Conservation (phyloP, 225 moss, liverwort and hornwort species). For the Polytrichum commune region DNA sequence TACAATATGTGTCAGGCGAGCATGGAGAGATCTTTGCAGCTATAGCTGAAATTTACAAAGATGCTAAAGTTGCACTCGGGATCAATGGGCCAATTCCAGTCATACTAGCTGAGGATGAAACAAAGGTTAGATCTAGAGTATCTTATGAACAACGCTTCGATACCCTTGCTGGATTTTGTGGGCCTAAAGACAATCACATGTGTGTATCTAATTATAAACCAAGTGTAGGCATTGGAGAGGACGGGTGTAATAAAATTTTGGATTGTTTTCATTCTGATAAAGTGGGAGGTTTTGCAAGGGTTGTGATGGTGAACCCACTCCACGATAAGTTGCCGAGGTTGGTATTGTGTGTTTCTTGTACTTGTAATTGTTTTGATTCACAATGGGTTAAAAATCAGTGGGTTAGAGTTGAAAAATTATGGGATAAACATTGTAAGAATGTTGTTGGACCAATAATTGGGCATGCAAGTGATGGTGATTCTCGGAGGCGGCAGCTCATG, state of each 20-base stretch:
- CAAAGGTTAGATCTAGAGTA: not conserved
- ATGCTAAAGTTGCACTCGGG: not conserved
- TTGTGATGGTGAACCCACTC: not conserved
- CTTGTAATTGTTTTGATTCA: too few species aligned
- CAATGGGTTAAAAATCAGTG: not conserved
- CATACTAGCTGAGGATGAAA: slow-evolving; percentile 2
- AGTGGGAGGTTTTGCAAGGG: not conserved
- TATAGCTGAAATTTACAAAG: not conserved
- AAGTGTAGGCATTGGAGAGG: not conserved
- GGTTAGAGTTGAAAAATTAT: not conserved
- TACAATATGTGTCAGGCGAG: not conserved
- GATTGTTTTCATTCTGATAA: not conserved
- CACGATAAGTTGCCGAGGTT: not conserved
- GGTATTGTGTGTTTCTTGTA: too few species aligned
- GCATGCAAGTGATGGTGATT: not conserved
- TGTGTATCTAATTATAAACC: not conserved
- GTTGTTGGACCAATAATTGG: slow-evolving; percentile 3
- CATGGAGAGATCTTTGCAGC: not conserved
- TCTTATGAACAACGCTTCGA: not conserved
- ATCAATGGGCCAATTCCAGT: not conserved
- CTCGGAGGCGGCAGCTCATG: not conserved
- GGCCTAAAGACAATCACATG: not conserved
- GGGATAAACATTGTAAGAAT: not conserved
- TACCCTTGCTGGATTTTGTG: not conserved
- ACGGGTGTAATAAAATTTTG: not conserved